phyloP scores from a whole-genome alignment of 768 basidiomycete genomes.

The Russula vinacea region DNA sequence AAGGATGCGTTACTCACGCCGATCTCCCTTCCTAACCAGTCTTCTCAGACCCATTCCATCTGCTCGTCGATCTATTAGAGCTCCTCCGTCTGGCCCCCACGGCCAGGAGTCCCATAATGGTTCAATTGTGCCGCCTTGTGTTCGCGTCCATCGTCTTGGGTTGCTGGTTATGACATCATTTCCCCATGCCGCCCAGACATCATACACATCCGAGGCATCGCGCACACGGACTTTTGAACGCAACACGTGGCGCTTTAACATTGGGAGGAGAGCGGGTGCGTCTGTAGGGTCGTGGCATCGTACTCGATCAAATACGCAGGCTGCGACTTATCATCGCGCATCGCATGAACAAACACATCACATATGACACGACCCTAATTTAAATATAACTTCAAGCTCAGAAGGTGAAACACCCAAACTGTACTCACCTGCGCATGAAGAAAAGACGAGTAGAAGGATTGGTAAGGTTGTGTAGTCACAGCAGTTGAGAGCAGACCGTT shows the following conservation, averaged over 20 bases:
- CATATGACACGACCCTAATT: conserved; percentile 82
- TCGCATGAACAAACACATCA: conserved; percentile 82
- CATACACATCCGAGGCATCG: conserved; percentile 73
- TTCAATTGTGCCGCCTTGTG: conserved; percentile 74
- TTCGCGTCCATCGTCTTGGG: conserved; percentile 49
- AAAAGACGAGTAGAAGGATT: conserved; percentile 67
- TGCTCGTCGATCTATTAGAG: conserved; percentile 62
- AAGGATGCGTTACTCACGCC: conserved; percentile 54
- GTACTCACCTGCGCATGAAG: conserved; percentile 71
- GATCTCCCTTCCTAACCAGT: conserved; percentile 64
- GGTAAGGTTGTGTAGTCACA: conserved; percentile 43
- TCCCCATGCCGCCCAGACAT: conserved; percentile 83
- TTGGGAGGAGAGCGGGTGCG: conserved; percentile 56
- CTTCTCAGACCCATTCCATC: conserved; percentile 76
- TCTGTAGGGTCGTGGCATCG: conserved; percentile 50
- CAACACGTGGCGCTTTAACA: conserved; percentile 81
- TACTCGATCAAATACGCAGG: conserved; percentile 68
- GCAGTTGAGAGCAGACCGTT: conserved; percentile 67
- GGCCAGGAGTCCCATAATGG: conserved; percentile 67
- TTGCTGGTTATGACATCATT: conserved; percentile 41
- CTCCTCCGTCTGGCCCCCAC: conserved; percentile 56
- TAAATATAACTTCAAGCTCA: conserved; percentile 26
- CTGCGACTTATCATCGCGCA: conserved; percentile 42
- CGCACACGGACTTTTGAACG: conserved; percentile 84
- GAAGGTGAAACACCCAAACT: conserved; percentile 15